phyloP scores from a whole-genome alignment of 352 stramenopile genomes.

The Phytophthora hybrid region DNA sequence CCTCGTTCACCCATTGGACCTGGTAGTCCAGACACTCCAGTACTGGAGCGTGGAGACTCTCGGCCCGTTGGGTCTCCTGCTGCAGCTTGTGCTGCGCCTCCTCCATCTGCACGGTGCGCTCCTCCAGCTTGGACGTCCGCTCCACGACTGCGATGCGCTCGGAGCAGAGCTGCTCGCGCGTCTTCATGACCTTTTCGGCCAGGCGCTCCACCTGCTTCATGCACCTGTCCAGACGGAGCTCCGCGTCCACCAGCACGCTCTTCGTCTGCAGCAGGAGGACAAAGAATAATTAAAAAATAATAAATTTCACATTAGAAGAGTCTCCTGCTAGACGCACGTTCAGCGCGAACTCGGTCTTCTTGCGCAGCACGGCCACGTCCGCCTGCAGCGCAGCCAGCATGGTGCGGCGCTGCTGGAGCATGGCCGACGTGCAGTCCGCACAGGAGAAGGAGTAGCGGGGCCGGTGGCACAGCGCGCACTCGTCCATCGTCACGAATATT shows the following conservation, averaged over 20 bases:
- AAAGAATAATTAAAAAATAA: background rate
- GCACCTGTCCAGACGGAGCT: constrained; percentile 54
- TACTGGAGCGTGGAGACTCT: constrained; percentile 58
- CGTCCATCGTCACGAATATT: constrained; percentile 34
- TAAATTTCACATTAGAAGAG: constrained; percentile 3
- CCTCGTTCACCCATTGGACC: constrained; percentile 66
- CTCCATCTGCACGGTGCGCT: constrained; percentile 50
- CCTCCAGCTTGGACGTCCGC: constrained; percentile 58
- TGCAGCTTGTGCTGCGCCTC: constrained; percentile 54
- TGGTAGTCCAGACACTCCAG: constrained; percentile 78
- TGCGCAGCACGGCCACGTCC: constrained; percentile 80
- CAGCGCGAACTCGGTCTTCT: constrained; percentile 78
- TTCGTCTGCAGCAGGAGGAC: constrained; percentile 47
- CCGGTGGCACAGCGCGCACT: constrained; percentile 71
- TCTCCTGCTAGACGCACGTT: constrained; percentile 44
- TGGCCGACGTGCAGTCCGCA: constrained; percentile 65
- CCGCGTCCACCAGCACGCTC: constrained; percentile 57
- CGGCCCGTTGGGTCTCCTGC: constrained; percentile 36
- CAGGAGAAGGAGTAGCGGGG: constrained; percentile 65
- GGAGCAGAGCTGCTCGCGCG: constrained; percentile 71
- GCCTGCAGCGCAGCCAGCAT: constrained; percentile 80
- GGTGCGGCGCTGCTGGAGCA: constrained; percentile 80
- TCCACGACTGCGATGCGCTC: constrained; percentile 73
- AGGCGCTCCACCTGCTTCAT: constrained; percentile 70
- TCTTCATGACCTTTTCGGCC: constrained; percentile 75